Base-by-base conservation (phyloP, 2,329 filamentous ascomycete species). In the Cercospora nicotianae region DNA sequence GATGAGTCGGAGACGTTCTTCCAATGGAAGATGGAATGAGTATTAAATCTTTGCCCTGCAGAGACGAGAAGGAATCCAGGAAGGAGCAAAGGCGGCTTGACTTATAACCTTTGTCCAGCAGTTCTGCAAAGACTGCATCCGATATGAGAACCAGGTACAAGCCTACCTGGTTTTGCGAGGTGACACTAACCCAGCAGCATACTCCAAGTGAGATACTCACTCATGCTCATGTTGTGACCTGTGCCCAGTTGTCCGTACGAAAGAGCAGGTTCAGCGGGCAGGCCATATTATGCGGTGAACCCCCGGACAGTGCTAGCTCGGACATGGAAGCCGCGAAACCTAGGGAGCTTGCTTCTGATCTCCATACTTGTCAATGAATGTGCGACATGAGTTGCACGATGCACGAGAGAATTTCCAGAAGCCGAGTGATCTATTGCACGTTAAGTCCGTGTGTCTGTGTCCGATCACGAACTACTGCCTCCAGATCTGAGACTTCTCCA, bases 221-320 rank as follows among this genome's bases (percentile, higher is more conserved):
- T 58, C 28, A 45, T 66, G 63, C 67, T 55, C 64, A 68, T 69
- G 62, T 63, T 71, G 69, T 71, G 70, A 64, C 69, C 48, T 67
- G 68, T 68, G 58, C 30, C 28, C 36, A 42, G 16, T 42, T n/a
- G 36, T 9, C 36, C n/a, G 18, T 57, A 57, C 16, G 30, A 57
- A 26, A 66, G 66, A 48, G 60, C 67, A 66, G 64, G 64, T 64
- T 58, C 60, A 61, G 55, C 48, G 60, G 59, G 60, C 57, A 63
- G 65, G 63, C 55, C 55, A 58, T 28, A 18, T 58, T 13, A 58
- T 67, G 67, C 60, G 31, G 67, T 66, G 64, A 33, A 60, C 33
- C 62, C 60, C 53, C 26, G 16, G 53, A 63, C 42, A 57, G 53
- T 36, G 33, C 31, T 57, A 55, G 48, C 62, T 36, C 26, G 48